phyloP scores from a whole-genome alignment of 192 early-diverging fungal genomes.

The Fimicolochytrium jonesii region DNA sequence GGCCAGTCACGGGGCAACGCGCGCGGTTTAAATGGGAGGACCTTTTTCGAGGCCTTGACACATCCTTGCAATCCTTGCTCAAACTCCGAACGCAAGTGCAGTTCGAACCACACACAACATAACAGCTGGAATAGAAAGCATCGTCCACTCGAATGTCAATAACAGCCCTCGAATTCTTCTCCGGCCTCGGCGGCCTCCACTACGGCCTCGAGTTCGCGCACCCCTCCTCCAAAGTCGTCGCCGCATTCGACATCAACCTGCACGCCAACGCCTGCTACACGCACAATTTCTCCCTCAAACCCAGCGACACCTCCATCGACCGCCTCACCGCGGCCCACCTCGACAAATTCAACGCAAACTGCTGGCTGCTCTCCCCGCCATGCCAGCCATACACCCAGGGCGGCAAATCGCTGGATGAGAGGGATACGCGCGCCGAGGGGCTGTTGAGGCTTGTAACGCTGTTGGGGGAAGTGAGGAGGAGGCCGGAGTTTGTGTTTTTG shows the following conservation, averaged over 20 bases:
- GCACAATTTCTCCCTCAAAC: conserved; percentile 40
- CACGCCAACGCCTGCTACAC: conserved; percentile 68
- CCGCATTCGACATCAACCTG: conserved; percentile 94
- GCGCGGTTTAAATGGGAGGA: no score
- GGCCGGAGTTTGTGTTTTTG: conserved; percentile 45
- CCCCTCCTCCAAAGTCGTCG: conserved; percentile 59
- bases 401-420: conserved; percentile 71
- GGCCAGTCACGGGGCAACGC: no score
- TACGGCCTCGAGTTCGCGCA: conserved; percentile 65
- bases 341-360: conserved; percentile 64
- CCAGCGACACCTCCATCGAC: conserved; percentile 48
- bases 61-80: no score
- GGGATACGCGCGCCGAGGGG: conserved; percentile 35
- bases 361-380: conserved; percentile 89
- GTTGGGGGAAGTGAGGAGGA: conserved; percentile 26
- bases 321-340: conserved; percentile 40
- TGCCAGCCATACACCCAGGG: conserved; percentile 69
- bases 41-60: no score
- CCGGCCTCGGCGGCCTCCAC: conserved; percentile 64
- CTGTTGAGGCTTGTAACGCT: conserved; percentile 43
- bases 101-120: no score
- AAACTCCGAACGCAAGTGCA: no score
- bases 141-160: no score
- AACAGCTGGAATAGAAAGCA: no score
- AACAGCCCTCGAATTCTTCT: conserved; percentile 64